Conservation (phyloP, 192 early-diverging fungal species). For the Piromyces finnis region DNA sequence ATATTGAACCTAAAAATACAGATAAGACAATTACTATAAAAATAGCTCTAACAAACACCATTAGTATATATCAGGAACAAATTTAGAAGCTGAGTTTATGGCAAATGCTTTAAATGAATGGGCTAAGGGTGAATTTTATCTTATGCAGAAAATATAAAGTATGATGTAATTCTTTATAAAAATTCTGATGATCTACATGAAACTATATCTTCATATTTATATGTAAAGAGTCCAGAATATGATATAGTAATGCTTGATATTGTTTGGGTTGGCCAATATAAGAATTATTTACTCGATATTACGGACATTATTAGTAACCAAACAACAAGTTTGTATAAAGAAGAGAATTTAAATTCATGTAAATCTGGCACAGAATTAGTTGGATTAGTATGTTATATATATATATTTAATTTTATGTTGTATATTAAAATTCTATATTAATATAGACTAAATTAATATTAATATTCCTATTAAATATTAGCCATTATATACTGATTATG, state of each 20-base stretch:
- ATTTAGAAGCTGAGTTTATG: not conserved
- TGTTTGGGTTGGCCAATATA: not conserved
- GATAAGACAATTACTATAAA: not conserved
- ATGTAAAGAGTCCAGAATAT: not conserved
- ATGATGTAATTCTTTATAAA: not conserved
- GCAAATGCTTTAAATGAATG: not conserved
- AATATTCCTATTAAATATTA: not conserved
- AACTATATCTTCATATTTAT: not conserved
- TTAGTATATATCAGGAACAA: not conserved
- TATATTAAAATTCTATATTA: too few species aligned
- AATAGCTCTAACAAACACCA: not conserved
- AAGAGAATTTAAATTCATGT: not conserved
- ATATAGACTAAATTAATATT: too few species aligned
- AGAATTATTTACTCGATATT: not conserved
- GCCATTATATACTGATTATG: not conserved
- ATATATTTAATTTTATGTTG: too few species aligned
- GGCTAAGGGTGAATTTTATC: not conserved
- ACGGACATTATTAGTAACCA: not conserved
- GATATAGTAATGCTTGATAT: not conserved
- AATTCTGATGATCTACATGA: not conserved
- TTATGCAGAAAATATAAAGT: not conserved
- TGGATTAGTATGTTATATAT: not conserved
- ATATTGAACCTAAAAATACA: not conserved
- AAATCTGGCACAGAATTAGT: not conserved
- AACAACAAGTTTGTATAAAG: not conserved